Base-by-base conservation (phyloP, 1,284 basidiomycete genomes). In the Cerrena zonata region DNA sequence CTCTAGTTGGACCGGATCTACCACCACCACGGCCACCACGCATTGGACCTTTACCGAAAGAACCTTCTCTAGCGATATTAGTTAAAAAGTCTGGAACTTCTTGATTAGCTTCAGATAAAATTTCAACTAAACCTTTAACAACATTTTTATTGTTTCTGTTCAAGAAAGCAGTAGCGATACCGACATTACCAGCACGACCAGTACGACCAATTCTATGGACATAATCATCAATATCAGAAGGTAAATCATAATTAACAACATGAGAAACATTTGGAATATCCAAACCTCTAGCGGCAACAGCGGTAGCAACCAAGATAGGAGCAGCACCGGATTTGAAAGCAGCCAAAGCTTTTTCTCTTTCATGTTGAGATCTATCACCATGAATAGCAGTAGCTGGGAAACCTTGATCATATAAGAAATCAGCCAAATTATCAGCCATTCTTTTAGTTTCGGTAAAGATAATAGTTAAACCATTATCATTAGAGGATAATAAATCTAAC, bases 341-440 rank as follows among this genome's bases (percentile, higher is more conserved):
- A 69, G 87, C 79, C 48, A 99, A 77, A 45, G 99, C 95, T 96
- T 95, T 99, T 69, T 99, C 95, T 77, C 95, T 92, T 74, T 97
- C 94, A 59, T 92, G 91, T 66, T 95, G 90, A 74, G 91, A 89
- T 73, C 96, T 97, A 77, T 99, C 95, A 66, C 95, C 95, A 70
- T 99, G 95, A 63, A 99, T 99, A 55, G 95, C 95, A 47, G 99
- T 78, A 11, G 95, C 94, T 25, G 95, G 95, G 96, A 96, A 99
- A 24, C 95, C 95, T 66, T 99, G 94, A 77, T 91, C 89, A 60
- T 94, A 87, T 46, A 97, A 76, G 70, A 94, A 94, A 74, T 98
- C 99, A 42, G 95, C 99, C 61, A 99, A 89, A 61, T 99, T 96
- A 66, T 99, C 95, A 49, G 95, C 95, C 50, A 96, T 89, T 51